Percentiles rank a stretch among this genome's conserved stretches.
These are phyloP conservation scores for Fimicolochytrium jonesii DNA, from an alignment of 192 early-diverging fungal species.

Conservation along the genomic window DNA sequence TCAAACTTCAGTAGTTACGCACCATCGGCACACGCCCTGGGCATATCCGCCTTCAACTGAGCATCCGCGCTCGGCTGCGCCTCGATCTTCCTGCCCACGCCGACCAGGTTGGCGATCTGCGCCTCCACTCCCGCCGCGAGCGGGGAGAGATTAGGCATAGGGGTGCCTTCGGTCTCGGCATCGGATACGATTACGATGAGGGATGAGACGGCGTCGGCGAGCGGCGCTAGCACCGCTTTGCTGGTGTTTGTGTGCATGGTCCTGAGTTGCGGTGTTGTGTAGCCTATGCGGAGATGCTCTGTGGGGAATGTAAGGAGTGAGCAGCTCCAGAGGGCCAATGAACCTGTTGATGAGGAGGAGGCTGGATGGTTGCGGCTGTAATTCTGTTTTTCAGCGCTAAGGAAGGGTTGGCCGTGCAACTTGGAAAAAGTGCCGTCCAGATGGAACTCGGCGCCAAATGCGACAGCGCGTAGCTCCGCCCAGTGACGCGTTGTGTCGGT, in stretches of 20 bases:
- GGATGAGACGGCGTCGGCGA: constrained; percentile 49
- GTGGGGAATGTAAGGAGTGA: no score
- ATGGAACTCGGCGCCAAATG: no score
- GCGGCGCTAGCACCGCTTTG: constrained; percentile 44
- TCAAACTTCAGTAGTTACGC: neutral
- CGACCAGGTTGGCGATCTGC: constrained; percentile 42
- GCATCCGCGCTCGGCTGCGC: constrained; percentile 34
- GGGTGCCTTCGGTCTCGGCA: constrained; percentile 34
- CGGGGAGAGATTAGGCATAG: constrained; percentile 44
- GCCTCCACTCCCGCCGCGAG: constrained; percentile 36
- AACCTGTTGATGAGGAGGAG: no score
- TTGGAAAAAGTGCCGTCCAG: no score
- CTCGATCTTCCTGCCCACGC: constrained; percentile 32
- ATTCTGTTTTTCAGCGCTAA: no score
- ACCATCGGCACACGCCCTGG: constrained; percentile 35
- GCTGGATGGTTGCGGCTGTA: no score
- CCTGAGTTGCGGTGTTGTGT: no score
- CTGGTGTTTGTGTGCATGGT: constrained; percentile 42
- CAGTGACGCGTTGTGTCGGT: no score
- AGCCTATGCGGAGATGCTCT: no score
- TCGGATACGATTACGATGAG: constrained; percentile 51
- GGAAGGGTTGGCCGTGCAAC: no score
- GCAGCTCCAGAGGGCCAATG: no score
- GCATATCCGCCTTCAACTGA: constrained; percentile 37
- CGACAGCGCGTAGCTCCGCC: no score